These are phyloP conservation scores for Globisporangium alternatum DNA, from an alignment of 352 stramenopile species.

Conservation along the genomic window DNA sequence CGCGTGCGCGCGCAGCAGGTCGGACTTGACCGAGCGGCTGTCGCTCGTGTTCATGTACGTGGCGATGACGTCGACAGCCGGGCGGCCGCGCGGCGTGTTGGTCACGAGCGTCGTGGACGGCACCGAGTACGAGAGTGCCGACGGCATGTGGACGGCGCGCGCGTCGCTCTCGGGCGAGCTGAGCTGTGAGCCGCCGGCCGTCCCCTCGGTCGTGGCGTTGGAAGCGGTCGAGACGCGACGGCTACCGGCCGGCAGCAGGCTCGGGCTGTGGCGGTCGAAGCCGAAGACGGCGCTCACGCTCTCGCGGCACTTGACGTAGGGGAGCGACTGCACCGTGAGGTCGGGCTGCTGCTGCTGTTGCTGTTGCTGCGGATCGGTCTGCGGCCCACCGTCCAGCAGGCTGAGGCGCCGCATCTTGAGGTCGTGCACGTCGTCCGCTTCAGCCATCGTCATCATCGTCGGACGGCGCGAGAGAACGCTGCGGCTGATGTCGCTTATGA, in stretches of 20 bases:
- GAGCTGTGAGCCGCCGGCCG: conserved; percentile 5
- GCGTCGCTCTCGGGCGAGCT: conserved; percentile 24
- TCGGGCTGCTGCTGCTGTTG: background rate
- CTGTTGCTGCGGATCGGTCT: background rate
- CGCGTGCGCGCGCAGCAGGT: conserved; percentile 70
- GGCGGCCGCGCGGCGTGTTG: conserved; percentile 65
- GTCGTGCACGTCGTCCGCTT: conserved; percentile 2
- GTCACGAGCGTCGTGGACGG: conserved; percentile 49
- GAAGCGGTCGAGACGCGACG: conserved; percentile 47
- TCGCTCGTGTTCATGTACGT: conserved; percentile 90
- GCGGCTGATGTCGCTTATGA: conserved; percentile 17
- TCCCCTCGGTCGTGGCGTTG: conserved; percentile 27
- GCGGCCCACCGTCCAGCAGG: background rate
- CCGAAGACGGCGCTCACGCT: conserved; percentile 52
- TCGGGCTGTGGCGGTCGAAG: conserved; percentile 32
- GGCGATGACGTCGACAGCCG: conserved; percentile 81
- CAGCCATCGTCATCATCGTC: conserved; percentile 20
- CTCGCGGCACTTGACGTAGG: conserved; percentile 63
- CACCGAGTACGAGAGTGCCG: conserved; percentile 73
- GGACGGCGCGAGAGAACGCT: background rate
- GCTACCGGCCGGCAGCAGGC: background rate
- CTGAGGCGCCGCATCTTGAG: conserved; percentile 14
- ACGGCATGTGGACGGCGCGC: conserved; percentile 38
- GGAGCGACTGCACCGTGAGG: conserved; percentile 60
- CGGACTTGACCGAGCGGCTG: conserved; percentile 69